phyloP scores from a whole-genome alignment of 495 filamentous ascomycete species.

The Penicillium paradoxum region DNA sequence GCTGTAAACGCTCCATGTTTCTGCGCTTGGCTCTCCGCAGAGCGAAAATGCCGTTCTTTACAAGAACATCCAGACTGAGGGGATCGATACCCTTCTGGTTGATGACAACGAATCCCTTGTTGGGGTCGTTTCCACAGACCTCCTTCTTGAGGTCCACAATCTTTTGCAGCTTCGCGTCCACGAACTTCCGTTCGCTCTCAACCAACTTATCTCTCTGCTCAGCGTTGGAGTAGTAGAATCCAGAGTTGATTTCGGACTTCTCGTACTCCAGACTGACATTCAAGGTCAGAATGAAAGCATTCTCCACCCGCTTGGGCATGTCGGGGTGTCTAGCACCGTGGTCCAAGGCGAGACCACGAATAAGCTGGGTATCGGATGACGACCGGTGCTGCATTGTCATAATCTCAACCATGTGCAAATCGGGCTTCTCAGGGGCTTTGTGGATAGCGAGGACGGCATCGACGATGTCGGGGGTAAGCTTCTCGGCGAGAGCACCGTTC shows the following conservation, averaged over 20 bases:
- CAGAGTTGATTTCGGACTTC: conserved; percentile 98
- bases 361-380: conserved; percentile 92
- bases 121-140: conserved; percentile 88
- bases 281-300: conserved; percentile 89
- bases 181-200: conserved; percentile 91
- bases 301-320: conserved; percentile 94
- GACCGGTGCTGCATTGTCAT: conserved; percentile 99
- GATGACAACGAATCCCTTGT: conserved; percentile 95
- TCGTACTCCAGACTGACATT: conserved; percentile 98
- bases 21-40: conserved; percentile 90
- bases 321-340: conserved; percentile 96
- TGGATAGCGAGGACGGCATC: conserved; percentile 95
- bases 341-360: conserved; percentile 86
- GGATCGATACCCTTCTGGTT: conserved; percentile 99
- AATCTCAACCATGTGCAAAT: conserved; percentile 98
- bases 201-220: conserved; percentile 97
- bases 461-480: conserved; percentile 88
- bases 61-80: conserved; percentile 86
- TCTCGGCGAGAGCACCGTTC: conserved; percentile 79
- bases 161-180: conserved; percentile 94
- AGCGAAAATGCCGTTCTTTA: conserved; percentile 96
- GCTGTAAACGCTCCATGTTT: conserved; percentile 97
- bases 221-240: conserved; percentile 97
- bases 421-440: conserved; percentile 81
- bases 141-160: conserved; percentile 98